These are phyloP conservation scores for Lachnellula occidentalis DNA, from an alignment of 2,329 filamentous ascomycete species.

Conservation along the genomic window DNA sequence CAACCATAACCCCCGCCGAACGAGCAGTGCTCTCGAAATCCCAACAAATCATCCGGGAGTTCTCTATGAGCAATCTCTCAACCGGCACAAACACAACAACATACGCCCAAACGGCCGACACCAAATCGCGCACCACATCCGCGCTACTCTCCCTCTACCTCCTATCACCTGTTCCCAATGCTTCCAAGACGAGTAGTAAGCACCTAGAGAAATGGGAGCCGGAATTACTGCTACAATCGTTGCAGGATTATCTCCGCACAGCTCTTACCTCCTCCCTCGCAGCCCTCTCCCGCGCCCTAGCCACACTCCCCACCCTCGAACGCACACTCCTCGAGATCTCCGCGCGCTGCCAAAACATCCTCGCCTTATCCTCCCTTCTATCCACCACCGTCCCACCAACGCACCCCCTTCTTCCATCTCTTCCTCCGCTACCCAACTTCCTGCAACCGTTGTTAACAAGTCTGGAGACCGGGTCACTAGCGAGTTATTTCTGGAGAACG, in stretches of 20 bases:
- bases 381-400: constrained; percentile 58
- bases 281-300: constrained; percentile 67
- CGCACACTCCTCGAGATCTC: constrained; percentile 77
- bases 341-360: constrained; percentile 80
- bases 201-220: constrained; percentile 50
- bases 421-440: constrained; percentile 42
- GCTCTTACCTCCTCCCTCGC: constrained; percentile 74
- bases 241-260: constrained; percentile 79
- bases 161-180: constrained; percentile 61
- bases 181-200: constrained; percentile 38
- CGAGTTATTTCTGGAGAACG: constrained; percentile 90
- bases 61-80: constrained; percentile 61
- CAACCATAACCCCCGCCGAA: constrained; percentile 67
- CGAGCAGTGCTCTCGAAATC: constrained; percentile 65
- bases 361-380: constrained; percentile 79
- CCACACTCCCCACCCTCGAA: constrained; percentile 76
- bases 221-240: constrained; percentile 64
- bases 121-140: constrained; percentile 65
- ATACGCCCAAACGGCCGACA: constrained; percentile 65
- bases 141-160: constrained; percentile 75
- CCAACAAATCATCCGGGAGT: constrained; percentile 77
- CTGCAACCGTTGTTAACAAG: constrained; percentile 66
- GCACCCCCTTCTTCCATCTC: constrained; percentile 57
- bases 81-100: constrained; percentile 44
- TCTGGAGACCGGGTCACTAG: constrained; percentile 82